Base-by-base conservation (phyloP, 1,139 yeast genomes). In the Candida dubliniensis region DNA sequence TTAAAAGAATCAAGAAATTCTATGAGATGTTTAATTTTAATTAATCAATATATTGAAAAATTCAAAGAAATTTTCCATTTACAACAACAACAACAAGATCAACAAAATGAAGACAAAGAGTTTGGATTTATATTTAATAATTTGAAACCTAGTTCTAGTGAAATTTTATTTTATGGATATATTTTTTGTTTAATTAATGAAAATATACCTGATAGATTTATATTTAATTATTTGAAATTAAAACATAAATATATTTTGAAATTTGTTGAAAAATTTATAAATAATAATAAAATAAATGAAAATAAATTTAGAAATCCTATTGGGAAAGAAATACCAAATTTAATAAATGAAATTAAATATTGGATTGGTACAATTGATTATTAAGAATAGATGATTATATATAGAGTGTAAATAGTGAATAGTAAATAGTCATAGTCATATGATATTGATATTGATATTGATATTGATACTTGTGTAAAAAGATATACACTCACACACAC, bases 1-100 rank as follows among this genome's bases (percentile, higher is more conserved):
- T 50, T 80, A 42, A 71, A 74, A 52, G 81, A 78, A 51, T 69
- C 84, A 2, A 67, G 74, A 45, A 75, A 76, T 44, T 74, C 81
- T 30, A 66, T 83, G 60, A 70, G 67, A 49, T 79, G 86, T 45
- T 57, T 83, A 50, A 61, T 69, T 18, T 58, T 72, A 25, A 59
- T 78, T 15, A 67, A 69, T 35, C 60, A 59, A 13, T 64, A 64
- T 34, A 54, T 76, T 24, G 58, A 56, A 3, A 58, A 61, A 5
- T 52, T 76, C 4, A 41, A 52, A 5, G 51, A 55, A 9, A 42
- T 66, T 4, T 57, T 54, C 41, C 33, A n/a, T n/a, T n/a, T n/a
- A n/a, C n/a, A n/a, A n/a, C n/a, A n/a, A n/a, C n/a, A n/a, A n/a
- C n/a, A n/a, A n/a, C n/a, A 43, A 10, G 64, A 52, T 38, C 31